Evolutionary conservation across 2,329 filamentous ascomycete species (phyloP), one percentile per base, ranked within the genome.

Genomic region (Fusarium sp.): DNA sequence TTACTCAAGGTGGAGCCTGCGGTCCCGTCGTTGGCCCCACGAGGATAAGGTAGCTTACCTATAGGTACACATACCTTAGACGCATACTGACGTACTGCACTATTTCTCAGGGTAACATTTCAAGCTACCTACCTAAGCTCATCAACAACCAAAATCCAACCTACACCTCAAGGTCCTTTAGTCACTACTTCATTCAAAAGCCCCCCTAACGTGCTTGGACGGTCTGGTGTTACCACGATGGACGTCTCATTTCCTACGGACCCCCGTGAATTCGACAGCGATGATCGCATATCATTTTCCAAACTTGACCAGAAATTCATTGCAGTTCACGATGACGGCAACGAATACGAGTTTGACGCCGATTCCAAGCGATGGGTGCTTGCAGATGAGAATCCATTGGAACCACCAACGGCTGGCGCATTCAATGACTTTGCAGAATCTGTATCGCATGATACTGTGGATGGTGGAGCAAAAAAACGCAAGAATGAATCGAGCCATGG

Each of bases 211-310:
- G 47, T 55, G 36, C n/a, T 41, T 39, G 17, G 30, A n/a, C 47
- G 5, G n/a, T 35, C 30, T n/a, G 24, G 48, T 41, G 56, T 51
- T 10, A 8, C 57, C 32, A 68, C 61, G 44, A 83, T 83, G 81
- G 80, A 83, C 18, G 48, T 75, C 5, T 67, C 83, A 17, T 90
- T 91, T 63, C 90, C 90, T 28, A 90, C 85, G 24, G 85, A 94
- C 65, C 87, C 89, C 20, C 87, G 89, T 64, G 88, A 93, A 54
- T 97, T 97, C 80, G 91, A 92, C 77, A 85, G 85, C 66, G 95
- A 98, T 80, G 89, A 93, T 35, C 93, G 95, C 76, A 93, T 98
- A 79, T 96, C 94, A 11, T 97, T 92, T 84, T 96, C 94, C n/a
- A 93, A 90, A 80, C 87, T 94, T 70, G 92, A 96, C 82, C 88